These are phyloP conservation scores for Berberis vulgaris DNA, from an alignment of 164 flowering plant genomes.

Conservation along the genomic window DNA sequence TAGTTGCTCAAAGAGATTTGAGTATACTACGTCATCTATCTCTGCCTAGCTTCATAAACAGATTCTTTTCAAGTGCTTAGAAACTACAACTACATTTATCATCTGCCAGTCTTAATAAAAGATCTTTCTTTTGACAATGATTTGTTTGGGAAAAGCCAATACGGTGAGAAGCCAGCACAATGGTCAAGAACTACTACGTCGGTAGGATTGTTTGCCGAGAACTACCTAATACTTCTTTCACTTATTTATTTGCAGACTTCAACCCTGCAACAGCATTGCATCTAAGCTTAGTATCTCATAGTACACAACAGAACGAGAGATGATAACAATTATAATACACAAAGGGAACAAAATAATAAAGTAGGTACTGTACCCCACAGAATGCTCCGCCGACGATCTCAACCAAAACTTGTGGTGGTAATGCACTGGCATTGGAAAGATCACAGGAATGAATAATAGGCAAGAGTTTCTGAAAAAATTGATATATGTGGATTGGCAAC, in stretches of 20 bases:
- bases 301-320: not conserved
- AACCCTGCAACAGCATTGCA: conserved; percentile 33
- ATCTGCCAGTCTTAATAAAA: no score
- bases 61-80: no score
- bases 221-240: conserved; percentile 20
- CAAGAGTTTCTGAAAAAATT: not conserved
- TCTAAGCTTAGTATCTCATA: not conserved
- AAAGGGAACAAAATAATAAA: not conserved
- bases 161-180: no score
- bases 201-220: conserved; percentile 11
- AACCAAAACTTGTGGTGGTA: conserved; percentile 31
- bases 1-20: no score
- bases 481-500: conserved; percentile 9
- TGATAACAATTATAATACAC: not conserved
- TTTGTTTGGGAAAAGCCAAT: not conserved
- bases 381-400: conserved; percentile 21
- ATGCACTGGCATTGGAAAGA: conserved; percentile 31
- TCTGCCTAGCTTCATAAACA: no score
- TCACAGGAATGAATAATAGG: not conserved
- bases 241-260: conserved; percentile 21
- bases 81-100: no score
- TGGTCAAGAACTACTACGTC: no score
- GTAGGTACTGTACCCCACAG: conserved; percentile 29
- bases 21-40: no score
- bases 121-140: not conserved